Percentiles rank a stretch among this genome's conserved stretches.
Evolutionary conservation across 495 filamentous ascomycete species (phyloP).

Genomic region (Niebla homalea): DNA sequence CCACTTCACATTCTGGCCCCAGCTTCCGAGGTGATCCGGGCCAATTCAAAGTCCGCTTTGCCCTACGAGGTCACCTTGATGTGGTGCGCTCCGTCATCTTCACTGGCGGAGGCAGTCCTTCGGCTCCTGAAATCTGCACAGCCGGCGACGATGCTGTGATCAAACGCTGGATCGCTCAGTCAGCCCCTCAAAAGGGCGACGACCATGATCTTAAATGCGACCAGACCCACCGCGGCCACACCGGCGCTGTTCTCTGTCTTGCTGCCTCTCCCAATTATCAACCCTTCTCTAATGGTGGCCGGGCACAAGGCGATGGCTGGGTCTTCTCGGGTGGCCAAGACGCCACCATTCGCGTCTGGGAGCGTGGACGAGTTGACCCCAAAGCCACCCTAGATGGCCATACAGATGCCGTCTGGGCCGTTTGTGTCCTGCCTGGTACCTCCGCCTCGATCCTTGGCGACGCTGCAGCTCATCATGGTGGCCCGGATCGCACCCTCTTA

Average conservation of each 20-base stretch:
- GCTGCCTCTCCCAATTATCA: conserved; percentile 74
- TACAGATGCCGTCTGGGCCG: conserved; percentile 88
- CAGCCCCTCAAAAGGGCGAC: conserved; percentile 30
- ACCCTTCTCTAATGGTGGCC: conserved; percentile 76
- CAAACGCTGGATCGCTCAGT: conserved; percentile 72
- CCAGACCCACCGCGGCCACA: conserved; percentile 89
- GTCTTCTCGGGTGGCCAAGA: conserved; percentile 96
- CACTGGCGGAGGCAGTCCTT: conserved; percentile 84
- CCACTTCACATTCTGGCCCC: conserved; percentile 14
- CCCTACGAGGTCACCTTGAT: conserved; percentile 82
- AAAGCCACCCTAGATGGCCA: conserved; percentile 92
- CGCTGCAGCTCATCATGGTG: conserved; percentile 48
- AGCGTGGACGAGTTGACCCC: conserved; percentile 81
- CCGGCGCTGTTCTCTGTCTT: conserved; percentile 74
- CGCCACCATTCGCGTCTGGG: conserved; percentile 86
- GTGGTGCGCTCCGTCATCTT: conserved; percentile 89
- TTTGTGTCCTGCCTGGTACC: conserved; percentile 85
- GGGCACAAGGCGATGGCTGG: conserved; percentile 83
- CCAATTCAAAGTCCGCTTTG: conserved; percentile 85
- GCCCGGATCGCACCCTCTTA: conserved; percentile 72
- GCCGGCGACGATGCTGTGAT: conserved; percentile 90
- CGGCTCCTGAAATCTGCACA: conserved; percentile 93
- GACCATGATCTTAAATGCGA: conserved; percentile 86
- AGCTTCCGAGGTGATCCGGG: conserved; percentile 43
- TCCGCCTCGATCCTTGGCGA: conserved; percentile 64